Conservation (phyloP, 805 yeast species). For the Candida stauntonica region DNA sequence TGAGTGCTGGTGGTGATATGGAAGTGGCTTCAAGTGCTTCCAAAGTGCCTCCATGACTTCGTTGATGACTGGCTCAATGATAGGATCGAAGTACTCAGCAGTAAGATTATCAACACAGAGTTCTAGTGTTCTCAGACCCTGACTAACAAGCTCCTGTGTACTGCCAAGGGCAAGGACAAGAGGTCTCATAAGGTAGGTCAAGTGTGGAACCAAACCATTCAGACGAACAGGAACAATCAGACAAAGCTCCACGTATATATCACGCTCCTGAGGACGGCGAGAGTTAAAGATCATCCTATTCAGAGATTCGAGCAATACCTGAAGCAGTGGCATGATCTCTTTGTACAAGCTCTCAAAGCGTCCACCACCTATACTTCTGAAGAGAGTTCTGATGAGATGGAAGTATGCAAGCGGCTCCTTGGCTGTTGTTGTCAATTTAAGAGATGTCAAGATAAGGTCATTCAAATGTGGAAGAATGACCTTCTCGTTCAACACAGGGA, state of each 20-base stretch:
- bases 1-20: constrained; percentile 91
- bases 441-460: constrained; percentile 72
- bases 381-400: constrained; percentile 79
- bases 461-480: constrained; percentile 87
- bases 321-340: constrained; percentile 87
- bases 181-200: constrained; percentile 85
- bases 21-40: constrained; percentile 86
- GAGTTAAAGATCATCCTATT: constrained; percentile 81
- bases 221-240: constrained; percentile 93
- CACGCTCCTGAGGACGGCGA: constrained; percentile 84
- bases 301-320: constrained; percentile 78
- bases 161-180: constrained; percentile 88
- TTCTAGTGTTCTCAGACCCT: constrained; percentile 92
- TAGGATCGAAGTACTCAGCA: constrained; percentile 95
- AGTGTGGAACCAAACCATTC: constrained; percentile 89
- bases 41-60: constrained; percentile 93
- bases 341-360: constrained; percentile 89
- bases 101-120: constrained; percentile 94
- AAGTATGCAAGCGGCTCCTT: constrained; percentile 90
- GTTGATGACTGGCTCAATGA: constrained; percentile 91
- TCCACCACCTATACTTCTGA: constrained; percentile 96
- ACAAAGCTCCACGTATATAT: constrained; percentile 90
- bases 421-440: constrained; percentile 75
- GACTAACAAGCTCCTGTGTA: constrained; percentile 85
- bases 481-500: constrained; percentile 81